Conservation (phyloP, 2,329 filamentous ascomycete genomes). For the Fusarium pseudoanthophilum region DNA sequence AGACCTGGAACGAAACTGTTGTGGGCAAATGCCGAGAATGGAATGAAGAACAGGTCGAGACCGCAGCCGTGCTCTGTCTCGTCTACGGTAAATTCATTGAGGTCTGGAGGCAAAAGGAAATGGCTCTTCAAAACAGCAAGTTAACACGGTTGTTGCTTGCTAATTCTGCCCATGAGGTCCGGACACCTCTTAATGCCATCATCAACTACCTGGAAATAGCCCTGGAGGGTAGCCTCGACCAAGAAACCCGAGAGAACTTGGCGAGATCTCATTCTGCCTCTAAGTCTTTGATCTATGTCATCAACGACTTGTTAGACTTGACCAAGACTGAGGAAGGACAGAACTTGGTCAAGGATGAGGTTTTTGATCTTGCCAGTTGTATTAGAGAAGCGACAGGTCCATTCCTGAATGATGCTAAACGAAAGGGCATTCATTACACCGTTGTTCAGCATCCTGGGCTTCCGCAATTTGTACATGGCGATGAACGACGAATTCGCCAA, state of each 20-base stretch:
- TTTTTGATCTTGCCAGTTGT: constrained; percentile 77
- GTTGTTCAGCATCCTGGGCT: constrained; percentile 75
- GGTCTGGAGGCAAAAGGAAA: constrained; percentile 92
- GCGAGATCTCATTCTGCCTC: constrained; percentile 89
- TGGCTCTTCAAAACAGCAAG: constrained; percentile 82
- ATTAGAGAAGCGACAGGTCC: constrained; percentile 81
- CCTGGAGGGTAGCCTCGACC: constrained; percentile 80
- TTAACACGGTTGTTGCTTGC: constrained; percentile 82
- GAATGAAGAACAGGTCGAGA: constrained; percentile 90
- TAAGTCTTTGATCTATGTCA: constrained; percentile 92
- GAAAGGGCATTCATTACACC: constrained; percentile 79
- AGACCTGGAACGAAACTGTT: constrained; percentile 83
- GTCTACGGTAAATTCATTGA: constrained; percentile 93
- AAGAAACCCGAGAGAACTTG: constrained; percentile 86
- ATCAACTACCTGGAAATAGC: constrained; percentile 96
- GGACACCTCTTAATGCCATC: constrained; percentile 90
- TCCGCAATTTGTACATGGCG: constrained; percentile 78
- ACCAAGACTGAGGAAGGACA: constrained; percentile 89
- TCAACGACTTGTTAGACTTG: constrained; percentile 89
- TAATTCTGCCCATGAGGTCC: constrained; percentile 91
- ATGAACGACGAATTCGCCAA: constrained; percentile 83
- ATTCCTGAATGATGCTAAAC: constrained; percentile 77
- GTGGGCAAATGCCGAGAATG: constrained; percentile 86
- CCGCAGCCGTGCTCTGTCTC: constrained; percentile 84
- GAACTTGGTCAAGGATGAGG: constrained; percentile 80